A percentile compares a stretch with the other conserved stretches of the same genome.
Evolutionary conservation across 1,284 basidiomycete species (phyloP).

Genomic region (Rhizopogon parksii): DNA sequence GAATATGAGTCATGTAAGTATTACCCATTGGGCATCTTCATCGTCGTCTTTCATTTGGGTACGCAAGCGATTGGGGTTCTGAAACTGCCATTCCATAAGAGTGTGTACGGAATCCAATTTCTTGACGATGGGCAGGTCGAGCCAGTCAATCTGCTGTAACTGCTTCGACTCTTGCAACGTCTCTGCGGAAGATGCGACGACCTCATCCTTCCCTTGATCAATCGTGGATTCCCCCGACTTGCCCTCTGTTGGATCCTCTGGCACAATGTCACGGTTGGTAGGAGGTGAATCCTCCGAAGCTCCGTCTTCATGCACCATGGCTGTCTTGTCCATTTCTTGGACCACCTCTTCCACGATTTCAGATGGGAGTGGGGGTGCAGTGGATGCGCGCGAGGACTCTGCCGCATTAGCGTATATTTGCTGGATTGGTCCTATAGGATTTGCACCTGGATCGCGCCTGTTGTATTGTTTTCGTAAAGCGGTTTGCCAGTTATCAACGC

Average conservation of each 20-base stretch:
- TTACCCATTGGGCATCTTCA: slow-evolving; percentile 67
- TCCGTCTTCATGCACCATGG: slow-evolving; percentile 4
- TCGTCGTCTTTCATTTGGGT: slow-evolving; percentile 72
- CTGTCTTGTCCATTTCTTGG: slow-evolving; percentile 7
- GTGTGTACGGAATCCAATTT: slow-evolving; percentile 74
- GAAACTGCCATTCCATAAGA: slow-evolving; percentile 76
- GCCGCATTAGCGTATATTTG: slow-evolving; percentile 15
- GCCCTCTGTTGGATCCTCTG: slow-evolving; percentile 6
- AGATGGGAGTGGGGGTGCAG: slow-evolving; percentile 11
- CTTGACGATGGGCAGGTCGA: slow-evolving; percentile 58
- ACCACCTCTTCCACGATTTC: slow-evolving; percentile 7
- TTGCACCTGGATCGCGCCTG: slow-evolving; percentile 59
- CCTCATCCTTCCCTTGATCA: background rate
- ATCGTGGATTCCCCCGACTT: slow-evolving; percentile 23
- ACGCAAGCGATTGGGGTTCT: slow-evolving; percentile 60
- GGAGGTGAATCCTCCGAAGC: slow-evolving; percentile 1
- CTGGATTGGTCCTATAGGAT: slow-evolving; percentile 53
- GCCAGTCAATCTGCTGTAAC: slow-evolving; percentile 46
- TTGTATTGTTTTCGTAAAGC: slow-evolving; percentile 64
- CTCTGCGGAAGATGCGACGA: background rate
- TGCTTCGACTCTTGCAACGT: slow-evolving; percentile 1
- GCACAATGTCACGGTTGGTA: background rate
- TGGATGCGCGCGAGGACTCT: slow-evolving; percentile 26
- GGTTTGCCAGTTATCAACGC: slow-evolving; percentile 70
- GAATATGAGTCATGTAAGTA: slow-evolving; percentile 21